Evolutionary conservation across 148 eudicot species (phyloP), one percentile per base, ranked within the genome.

Genomic region (Amaranthus hypochondriacus): DNA sequence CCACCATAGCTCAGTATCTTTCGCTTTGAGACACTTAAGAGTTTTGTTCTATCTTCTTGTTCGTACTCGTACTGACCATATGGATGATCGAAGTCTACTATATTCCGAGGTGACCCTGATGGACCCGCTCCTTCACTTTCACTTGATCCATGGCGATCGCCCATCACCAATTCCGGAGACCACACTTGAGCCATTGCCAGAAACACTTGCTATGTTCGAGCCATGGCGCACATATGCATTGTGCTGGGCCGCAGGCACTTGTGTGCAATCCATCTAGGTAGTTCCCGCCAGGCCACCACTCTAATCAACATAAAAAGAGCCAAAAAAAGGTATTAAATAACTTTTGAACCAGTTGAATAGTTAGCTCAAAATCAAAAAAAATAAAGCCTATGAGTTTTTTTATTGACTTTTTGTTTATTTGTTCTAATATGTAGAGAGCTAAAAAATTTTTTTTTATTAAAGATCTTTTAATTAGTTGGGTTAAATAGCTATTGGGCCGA

Each of bases 161-260:
- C 21, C 67, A 56, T 51, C 71, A 10, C 48, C 48, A 21, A 49
- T 68, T 54, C 62, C 49, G 5, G 9, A 56, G n/a, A 65, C 59
- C 70, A 56, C 62, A 39, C 59, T 55, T 39, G 77, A 69, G 56
- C 39, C 79, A 70, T 12, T 52, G 46, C 73, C 28, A 57, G 21
- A 0, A 57, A 12, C 6, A 48, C 64, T 49, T 21, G 48, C 51
- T 10, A 57, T 52, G 51, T 15, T n/a, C 9, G 7, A 48, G 46
- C n/a, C 48, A 63, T 44, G 64, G 18, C 39, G 18, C 64, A 14
- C 50, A 62, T 53, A 21, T 4, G 53, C 47, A 42, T 72, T 3
- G 58, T 48, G 56, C 62, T 58, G 43, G n/a, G 42, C 9, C 58
- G 56, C 62, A 65, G 43, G n/a, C 43, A 39, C 58, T 70, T 48